phyloP scores from a whole-genome alignment of 768 basidiomycete genomes.

The Suillus alpinus region DNA sequence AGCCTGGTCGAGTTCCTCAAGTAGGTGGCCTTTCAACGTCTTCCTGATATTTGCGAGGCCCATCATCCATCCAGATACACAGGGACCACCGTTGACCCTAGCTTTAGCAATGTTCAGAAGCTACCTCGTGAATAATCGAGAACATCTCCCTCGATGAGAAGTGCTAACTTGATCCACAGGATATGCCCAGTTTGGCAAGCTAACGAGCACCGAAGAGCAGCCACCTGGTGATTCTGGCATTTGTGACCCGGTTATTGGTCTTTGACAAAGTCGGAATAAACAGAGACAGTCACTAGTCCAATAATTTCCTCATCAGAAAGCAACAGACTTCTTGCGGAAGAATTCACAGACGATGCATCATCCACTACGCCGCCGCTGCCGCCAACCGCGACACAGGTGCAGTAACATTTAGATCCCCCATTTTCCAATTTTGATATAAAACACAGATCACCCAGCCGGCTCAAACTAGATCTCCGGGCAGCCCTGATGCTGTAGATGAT shows the following conservation, averaged over 20 bases:
- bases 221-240: conserved; percentile 18
- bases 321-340: conserved; percentile 21
- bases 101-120: conserved; percentile 70
- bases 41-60: conserved; percentile 13
- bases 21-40: conserved; percentile 35
- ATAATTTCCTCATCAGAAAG: conserved; percentile 5
- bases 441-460: not conserved
- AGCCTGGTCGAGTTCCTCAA: conserved; percentile 74
- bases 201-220: conserved; percentile 26
- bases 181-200: conserved; percentile 69
- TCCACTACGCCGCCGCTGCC: conserved; percentile 57
- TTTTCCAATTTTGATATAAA: not conserved
- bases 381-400: conserved; percentile 15
- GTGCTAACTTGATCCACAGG: conserved; percentile 37
- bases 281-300: conserved; percentile 13
- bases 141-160: not conserved
- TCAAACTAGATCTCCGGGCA: not conserved
- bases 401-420: not conserved
- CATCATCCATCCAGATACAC: conserved; percentile 51
- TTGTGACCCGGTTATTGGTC: conserved; percentile 8
- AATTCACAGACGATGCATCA: conserved; percentile 57
- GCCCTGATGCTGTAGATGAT: not conserved
- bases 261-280: conserved; percentile 8
- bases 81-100: conserved; percentile 74
- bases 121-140: conserved; percentile 54